These are phyloP conservation scores for Leccinum pachyderme DNA, from an alignment of 1,284 basidiomycete genomes.

Conservation along the genomic window DNA sequence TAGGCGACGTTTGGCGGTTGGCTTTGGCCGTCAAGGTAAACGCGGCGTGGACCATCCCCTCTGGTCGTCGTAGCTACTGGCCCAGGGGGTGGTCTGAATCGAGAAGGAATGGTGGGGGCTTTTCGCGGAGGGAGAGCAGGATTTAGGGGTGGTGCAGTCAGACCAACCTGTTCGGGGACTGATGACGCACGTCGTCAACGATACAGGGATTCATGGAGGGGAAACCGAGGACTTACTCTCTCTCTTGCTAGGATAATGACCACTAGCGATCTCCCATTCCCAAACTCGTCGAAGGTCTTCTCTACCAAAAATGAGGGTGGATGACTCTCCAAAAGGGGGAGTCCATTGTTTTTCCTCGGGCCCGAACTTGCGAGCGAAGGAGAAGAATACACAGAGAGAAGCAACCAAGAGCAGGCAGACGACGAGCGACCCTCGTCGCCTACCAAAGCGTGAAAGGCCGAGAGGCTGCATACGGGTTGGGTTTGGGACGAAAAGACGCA, in stretches of 20 bases:
- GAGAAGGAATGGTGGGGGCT: slow-evolving; percentile 41
- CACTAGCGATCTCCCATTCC: slow-evolving; percentile 90
- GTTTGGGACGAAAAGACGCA: slow-evolving; percentile 62
- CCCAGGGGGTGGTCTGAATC: slow-evolving; percentile 43
- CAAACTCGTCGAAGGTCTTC: slow-evolving; percentile 85
- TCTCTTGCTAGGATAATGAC: slow-evolving; percentile 84
- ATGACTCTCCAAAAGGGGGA: slow-evolving; percentile 64
- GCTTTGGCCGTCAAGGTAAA: slow-evolving; percentile 70
- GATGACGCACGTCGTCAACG: slow-evolving; percentile 8
- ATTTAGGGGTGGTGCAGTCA: slow-evolving; percentile 60
- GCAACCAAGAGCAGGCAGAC: slow-evolving; percentile 49
- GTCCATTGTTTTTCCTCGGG: slow-evolving; percentile 65
- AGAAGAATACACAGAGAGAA: slow-evolving; percentile 53
- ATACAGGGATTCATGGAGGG: background rate
- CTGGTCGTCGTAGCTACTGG: slow-evolving; percentile 46
- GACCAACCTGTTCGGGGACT: slow-evolving; percentile 75
- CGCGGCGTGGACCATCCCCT: slow-evolving; percentile 73
- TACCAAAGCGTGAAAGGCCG: slow-evolving; percentile 56
- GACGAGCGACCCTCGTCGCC: slow-evolving; percentile 51
- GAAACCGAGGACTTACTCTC: slow-evolving; percentile 51
- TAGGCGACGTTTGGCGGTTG: slow-evolving; percentile 61
- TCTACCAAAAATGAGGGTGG: slow-evolving; percentile 74
- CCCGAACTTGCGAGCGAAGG: slow-evolving; percentile 56
- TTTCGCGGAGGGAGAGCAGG: slow-evolving; percentile 64
- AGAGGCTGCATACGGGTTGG: slow-evolving; percentile 59